Base-by-base conservation (phyloP, 2,329 filamentous ascomycete species). In the Dryadomyces sulphureus region DNA sequence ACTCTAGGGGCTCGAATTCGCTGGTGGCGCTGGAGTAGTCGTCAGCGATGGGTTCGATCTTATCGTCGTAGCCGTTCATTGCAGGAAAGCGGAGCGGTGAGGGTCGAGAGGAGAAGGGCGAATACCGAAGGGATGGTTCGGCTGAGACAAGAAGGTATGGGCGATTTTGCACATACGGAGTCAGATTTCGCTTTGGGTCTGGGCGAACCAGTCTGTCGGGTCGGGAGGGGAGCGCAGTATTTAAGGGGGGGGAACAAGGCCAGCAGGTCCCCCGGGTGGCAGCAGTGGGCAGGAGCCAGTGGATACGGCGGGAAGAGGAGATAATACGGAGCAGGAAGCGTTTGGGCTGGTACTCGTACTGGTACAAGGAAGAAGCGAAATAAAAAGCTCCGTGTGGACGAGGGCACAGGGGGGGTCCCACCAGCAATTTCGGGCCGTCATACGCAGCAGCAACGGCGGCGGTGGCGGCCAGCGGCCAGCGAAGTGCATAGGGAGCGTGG, bases 171-270 rank as follows among this genome's bases (percentile, higher is more conserved):
- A n/a, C n/a, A n/a, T n/a, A n/a, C n/a, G n/a, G n/a, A n/a, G n/a
- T n/a, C n/a, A n/a, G n/a, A 32, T 44, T 32, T 20, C 22, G 19
- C 22, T 43, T 35, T 21, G 9, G 22, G 19, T 27, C 24, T 39
- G 12, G 44, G 25, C 20, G 38, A 46, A 46, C 44, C 44, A 46
- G 36, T 11, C 44, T 46, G 44, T 46, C 44, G 44, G 44, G 44
- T 41, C 44, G 35, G 17, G 34, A 8, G 43, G 20, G 14, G 35
- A 45, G 35, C 17, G 22, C 21, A 24, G 35, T 38, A 44, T 44
- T 44, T 44, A 45, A 39, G 34, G 21, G 8, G 21, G 3, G 21
- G 16, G 22, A 27, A n/a, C n/a, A n/a, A n/a, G n/a, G n/a, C n/a
- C n/a, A n/a, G n/a, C n/a, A n/a, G n/a, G n/a, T n/a, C n/a, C n/a